These are phyloP conservation scores for Nannochloropsis salina DNA, from an alignment of 108 stramenopile species.

Conservation along the genomic window DNA sequence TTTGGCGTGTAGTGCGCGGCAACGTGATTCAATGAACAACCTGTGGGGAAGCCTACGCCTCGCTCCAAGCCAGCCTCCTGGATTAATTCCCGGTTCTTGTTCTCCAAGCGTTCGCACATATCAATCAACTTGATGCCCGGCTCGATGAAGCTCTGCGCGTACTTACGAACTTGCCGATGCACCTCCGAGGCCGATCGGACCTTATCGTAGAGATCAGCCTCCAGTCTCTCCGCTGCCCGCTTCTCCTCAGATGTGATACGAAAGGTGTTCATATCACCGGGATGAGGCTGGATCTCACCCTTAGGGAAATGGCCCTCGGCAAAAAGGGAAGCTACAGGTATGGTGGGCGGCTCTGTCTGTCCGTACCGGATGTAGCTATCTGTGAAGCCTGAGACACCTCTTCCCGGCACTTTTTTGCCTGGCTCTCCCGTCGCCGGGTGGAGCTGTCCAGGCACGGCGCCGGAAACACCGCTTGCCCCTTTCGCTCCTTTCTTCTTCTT, in stretches of 20 bases:
- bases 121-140: conserved; percentile 91
- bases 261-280: conserved; percentile 69
- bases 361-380: conserved; percentile 86
- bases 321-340: conserved; percentile 61
- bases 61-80: conserved; percentile 74
- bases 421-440: conserved; percentile 52
- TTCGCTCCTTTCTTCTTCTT: conserved; percentile 24
- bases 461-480: neutral
- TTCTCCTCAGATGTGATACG: conserved; percentile 77
- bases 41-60: conserved; percentile 97
- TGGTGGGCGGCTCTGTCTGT: conserved; percentile 93
- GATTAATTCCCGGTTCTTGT: conserved; percentile 76
- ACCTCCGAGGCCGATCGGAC: conserved; percentile 74
- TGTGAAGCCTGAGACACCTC: conserved; percentile 73
- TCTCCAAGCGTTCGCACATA: conserved; percentile 86
- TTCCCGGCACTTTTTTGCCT: conserved; percentile 63
- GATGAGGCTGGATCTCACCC: conserved; percentile 82
- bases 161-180: conserved; percentile 89
- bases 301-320: conserved; percentile 59
- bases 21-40: conserved; percentile 92
- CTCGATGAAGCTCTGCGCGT: conserved; percentile 87
- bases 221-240: conserved; percentile 69
- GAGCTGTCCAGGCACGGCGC: neutral
- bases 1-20: conserved; percentile 99
- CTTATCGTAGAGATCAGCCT: conserved; percentile 73